These are phyloP conservation scores for Tulasnella sp. DNA, from an alignment of 768 basidiomycete species.

Conservation along the genomic window DNA sequence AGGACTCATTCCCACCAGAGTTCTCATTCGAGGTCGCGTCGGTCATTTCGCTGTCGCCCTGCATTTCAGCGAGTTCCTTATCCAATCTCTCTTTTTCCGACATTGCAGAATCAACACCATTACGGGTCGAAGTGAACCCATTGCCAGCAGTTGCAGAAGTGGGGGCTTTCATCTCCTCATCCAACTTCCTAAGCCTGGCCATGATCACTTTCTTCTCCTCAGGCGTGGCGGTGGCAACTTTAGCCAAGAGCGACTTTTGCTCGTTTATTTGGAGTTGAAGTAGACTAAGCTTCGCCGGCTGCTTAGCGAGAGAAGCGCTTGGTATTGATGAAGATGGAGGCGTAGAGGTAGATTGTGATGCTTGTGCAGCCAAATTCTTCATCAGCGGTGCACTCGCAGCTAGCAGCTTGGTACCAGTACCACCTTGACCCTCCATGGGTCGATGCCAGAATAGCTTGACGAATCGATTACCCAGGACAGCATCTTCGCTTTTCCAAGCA, in stretches of 20 bases:
- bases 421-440: slow-evolving; percentile 84
- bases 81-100: slow-evolving; percentile 59
- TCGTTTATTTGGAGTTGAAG: slow-evolving; percentile 75
- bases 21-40: slow-evolving; percentile 6
- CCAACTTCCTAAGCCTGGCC: slow-evolving; percentile 57
- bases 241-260: slow-evolving; percentile 74
- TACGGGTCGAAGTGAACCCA: slow-evolving; percentile 24
- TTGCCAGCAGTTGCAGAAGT: slow-evolving; percentile 22
- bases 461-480: slow-evolving; percentile 89
- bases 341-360: slow-evolving; percentile 17
- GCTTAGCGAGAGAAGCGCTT: slow-evolving; percentile 30
- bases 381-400: slow-evolving; percentile 70
- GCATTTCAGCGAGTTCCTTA: slow-evolving; percentile 43
- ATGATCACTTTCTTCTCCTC: slow-evolving; percentile 69
- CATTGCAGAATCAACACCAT: slow-evolving; percentile 36
- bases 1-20: slow-evolving; percentile 38
- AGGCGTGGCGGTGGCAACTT: slow-evolving; percentile 48
- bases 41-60: slow-evolving; percentile 37
- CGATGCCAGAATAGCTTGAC: slow-evolving; percentile 95
- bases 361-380: slow-evolving; percentile 32
- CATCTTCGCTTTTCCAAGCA: slow-evolving; percentile 88
- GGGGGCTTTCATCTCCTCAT: slow-evolving; percentile 58
- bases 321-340: slow-evolving; percentile 26
- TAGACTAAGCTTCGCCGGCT: slow-evolving; percentile 62
- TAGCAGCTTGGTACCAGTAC: slow-evolving; percentile 58